These are phyloP conservation scores for Pythium graminicola DNA, from an alignment of 352 stramenopile genomes.

Conservation along the genomic window DNA sequence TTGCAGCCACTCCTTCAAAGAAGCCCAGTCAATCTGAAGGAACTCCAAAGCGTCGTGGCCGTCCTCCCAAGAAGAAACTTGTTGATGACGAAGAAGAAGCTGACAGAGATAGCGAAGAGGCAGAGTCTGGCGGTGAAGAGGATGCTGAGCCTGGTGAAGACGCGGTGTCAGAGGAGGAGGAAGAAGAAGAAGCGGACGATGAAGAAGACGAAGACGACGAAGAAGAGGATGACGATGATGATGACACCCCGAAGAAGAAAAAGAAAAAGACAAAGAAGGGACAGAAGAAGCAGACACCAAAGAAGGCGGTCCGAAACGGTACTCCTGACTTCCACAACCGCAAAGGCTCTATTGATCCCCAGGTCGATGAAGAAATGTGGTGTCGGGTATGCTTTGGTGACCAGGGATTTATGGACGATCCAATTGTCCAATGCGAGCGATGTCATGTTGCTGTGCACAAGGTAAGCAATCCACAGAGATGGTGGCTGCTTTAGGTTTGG, in stretches of 20 bases:
- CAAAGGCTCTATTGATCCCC: slow-evolving; percentile 39
- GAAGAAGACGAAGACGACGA: slow-evolving; percentile 31
- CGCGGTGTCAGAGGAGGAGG: slow-evolving; percentile 22
- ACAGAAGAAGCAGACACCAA: slow-evolving; percentile 22
- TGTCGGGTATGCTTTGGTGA: slow-evolving; percentile 86
- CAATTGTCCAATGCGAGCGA: slow-evolving; percentile 84
- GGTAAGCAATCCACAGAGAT: no score
- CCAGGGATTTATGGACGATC: slow-evolving; percentile 80
- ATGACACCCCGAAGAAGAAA: slow-evolving; percentile 33
- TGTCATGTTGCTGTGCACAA: slow-evolving; percentile 81
- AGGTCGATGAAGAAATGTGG: slow-evolving; percentile 83
- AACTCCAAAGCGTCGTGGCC: slow-evolving; percentile 13
- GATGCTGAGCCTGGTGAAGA: slow-evolving; percentile 20
- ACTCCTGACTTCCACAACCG: neutral
- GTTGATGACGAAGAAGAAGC: slow-evolving; percentile 19
- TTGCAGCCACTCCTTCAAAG: neutral
- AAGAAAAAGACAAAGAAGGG: slow-evolving; percentile 34
- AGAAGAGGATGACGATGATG: slow-evolving; percentile 32
- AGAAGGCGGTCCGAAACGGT: slow-evolving; percentile 28
- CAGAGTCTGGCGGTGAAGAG: slow-evolving; percentile 19
- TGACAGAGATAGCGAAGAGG: slow-evolving; percentile 18
- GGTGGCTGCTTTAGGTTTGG: no score
- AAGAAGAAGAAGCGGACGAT: slow-evolving; percentile 24
- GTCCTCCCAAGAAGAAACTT: slow-evolving; percentile 17
- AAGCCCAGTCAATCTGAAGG: slow-evolving; percentile 2